Conservation (phyloP, 2,329 filamentous ascomycete genomes). For the Phyllosticta citriasiana region DNA sequence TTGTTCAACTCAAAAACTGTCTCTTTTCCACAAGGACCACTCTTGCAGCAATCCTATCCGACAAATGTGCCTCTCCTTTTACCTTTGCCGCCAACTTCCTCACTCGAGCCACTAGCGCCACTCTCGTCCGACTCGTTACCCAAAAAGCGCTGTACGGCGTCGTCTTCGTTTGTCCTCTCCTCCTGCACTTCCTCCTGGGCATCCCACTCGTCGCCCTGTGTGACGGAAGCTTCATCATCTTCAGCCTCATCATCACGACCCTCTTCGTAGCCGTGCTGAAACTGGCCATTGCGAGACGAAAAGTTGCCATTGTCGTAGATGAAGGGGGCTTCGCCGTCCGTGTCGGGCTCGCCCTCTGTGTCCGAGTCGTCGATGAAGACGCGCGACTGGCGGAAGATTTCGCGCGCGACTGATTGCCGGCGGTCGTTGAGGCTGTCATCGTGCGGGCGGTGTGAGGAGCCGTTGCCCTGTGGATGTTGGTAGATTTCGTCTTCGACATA, state of each 20-base stretch:
- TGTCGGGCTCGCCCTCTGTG: not conserved
- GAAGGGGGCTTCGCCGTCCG: not conserved
- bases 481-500: constrained; percentile 14
- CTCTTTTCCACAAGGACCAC: not conserved
- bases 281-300: not conserved
- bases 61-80: constrained; percentile 6
- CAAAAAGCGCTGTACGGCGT: constrained; percentile 1
- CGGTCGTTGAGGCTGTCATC: not conserved
- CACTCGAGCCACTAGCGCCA: not conserved
- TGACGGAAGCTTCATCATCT: not conserved
- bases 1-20: not conserved
- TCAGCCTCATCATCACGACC: not conserved
- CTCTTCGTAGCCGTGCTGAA: not conserved
- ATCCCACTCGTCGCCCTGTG: not conserved
- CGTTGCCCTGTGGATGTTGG: constrained; percentile 12
- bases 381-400: constrained; percentile 35
- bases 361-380: constrained; percentile 37
- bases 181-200: not conserved
- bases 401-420: constrained; percentile 16
- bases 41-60: not conserved
- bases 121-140: constrained; percentile 2
- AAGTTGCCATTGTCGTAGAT: not conserved
- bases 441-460: constrained; percentile 12
- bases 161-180: constrained; percentile 2
- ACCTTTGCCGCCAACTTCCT: not conserved